phyloP scores from a whole-genome alignment of 225 moss, liverwort and hornwort genomes.

The Lunularia cruciata region DNA sequence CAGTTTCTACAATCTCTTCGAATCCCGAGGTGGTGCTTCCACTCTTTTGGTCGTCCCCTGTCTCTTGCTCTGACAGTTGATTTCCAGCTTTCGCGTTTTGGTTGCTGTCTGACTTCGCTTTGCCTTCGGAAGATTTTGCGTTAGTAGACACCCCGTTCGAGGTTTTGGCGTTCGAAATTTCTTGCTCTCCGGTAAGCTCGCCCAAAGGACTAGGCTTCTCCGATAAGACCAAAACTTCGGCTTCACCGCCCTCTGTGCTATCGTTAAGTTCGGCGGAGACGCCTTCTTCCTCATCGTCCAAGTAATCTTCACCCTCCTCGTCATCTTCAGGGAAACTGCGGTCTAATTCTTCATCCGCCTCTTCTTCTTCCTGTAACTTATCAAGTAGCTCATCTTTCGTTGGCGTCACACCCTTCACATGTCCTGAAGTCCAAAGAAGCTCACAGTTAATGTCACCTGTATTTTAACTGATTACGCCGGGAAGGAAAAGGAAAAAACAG shows the following conservation, averaged over 20 bases:
- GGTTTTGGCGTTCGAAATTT: not conserved
- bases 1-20: constrained; percentile 37
- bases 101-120: not conserved
- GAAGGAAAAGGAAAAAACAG: too few species aligned
- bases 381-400: constrained; percentile 61
- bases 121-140: not conserved
- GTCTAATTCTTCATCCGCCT: constrained; percentile 56
- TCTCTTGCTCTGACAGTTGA: constrained; percentile 34
- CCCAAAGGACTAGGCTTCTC: not conserved
- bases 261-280: constrained; percentile 5
- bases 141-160: too few species aligned
- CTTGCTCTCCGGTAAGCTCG: not conserved
- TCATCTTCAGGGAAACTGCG: not conserved
- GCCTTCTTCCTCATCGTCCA: constrained; percentile 21
- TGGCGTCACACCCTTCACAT: constrained; percentile 85
- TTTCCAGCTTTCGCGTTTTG: constrained; percentile 5
- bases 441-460: too few species aligned
- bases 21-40: constrained; percentile 1
- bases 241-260: constrained; percentile 24
- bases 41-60: not conserved
- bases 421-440: constrained; percentile 43
- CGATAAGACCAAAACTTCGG: not conserved
- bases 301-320: constrained; percentile 4
- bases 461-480: too few species aligned
- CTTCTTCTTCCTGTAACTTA: constrained; percentile 51